Conservation (phyloP, 2,329 filamentous ascomycete genomes). For the Aspergillus sp. region DNA sequence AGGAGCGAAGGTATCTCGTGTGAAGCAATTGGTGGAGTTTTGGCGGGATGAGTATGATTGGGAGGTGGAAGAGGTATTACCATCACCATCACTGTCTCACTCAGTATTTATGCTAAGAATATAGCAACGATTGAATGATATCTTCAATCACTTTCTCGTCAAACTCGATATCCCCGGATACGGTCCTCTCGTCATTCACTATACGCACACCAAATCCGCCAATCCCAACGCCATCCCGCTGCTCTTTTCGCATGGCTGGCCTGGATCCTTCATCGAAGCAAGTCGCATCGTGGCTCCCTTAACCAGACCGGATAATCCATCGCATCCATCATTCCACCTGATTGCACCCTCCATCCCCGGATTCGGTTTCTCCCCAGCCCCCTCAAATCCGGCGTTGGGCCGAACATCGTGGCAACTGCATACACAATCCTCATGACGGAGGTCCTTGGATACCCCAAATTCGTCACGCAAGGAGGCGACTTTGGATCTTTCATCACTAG, state of each 20-base stretch:
- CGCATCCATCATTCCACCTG: conserved; percentile 20
- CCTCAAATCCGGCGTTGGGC: conserved; percentile 7
- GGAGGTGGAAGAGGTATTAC: conserved; percentile 2
- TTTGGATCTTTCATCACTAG: conserved; percentile 21
- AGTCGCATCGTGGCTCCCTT: conserved; percentile 20
- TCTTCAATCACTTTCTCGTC: conserved; percentile 1
- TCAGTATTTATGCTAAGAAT: not conserved
- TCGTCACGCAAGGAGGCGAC: conserved; percentile 23
- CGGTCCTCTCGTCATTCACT: conserved; percentile 13
- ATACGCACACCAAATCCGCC: conserved; percentile 12
- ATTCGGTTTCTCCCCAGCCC: conserved; percentile 20
- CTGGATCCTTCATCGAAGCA: conserved; percentile 31
- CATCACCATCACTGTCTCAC: not conserved
- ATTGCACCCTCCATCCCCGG: conserved; percentile 23
- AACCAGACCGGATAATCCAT: conserved; percentile 10
- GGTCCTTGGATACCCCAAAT: conserved; percentile 16
- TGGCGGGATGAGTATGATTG: conserved; percentile 4
- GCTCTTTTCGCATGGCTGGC: conserved; percentile 33
- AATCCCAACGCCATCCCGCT: conserved; percentile 28
- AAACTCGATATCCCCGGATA: conserved; percentile 4
- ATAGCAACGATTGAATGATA: conserved; percentile 3
- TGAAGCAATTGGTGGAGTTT: conserved; percentile 1
- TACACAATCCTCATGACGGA: conserved; percentile 17
- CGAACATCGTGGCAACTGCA: conserved; percentile 6
- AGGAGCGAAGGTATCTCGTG: conserved; percentile 2